These are phyloP conservation scores for Jaltomata sinuosa DNA, from an alignment of 257 asterid genomes.

Conservation along the genomic window DNA sequence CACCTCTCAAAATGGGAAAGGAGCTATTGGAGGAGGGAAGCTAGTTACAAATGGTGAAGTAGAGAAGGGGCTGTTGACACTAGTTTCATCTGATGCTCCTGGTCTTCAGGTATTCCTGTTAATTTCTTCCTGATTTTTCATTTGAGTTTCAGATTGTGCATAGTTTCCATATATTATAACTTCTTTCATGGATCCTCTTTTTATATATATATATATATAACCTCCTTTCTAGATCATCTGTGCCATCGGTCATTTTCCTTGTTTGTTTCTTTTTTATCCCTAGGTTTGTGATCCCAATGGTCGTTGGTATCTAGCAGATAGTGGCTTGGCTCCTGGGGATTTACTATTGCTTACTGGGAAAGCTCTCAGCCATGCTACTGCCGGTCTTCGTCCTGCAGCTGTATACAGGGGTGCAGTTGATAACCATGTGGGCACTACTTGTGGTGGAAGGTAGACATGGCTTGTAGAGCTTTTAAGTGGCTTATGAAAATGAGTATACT, in stretches of 20 bases:
- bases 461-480: background rate
- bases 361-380: constrained; percentile 91
- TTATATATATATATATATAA: background rate
- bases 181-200: background rate
- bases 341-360: constrained; percentile 85
- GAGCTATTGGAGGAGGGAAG: constrained; percentile 51
- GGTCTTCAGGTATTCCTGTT: constrained; percentile 67
- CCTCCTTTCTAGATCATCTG: background rate
- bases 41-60: constrained; percentile 48
- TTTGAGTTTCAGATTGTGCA: background rate
- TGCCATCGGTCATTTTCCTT: constrained; percentile 8
- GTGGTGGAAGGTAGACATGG: constrained; percentile 60
- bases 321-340: constrained; percentile 67
- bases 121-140: background rate
- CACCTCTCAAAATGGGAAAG: constrained; percentile 45
- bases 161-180: background rate
- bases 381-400: constrained; percentile 85
- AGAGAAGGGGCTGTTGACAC: constrained; percentile 77
- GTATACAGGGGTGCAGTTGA: constrained; percentile 48
- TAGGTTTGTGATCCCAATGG: constrained; percentile 96
- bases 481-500: constrained; percentile 5
- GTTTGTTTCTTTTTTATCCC: constrained; percentile 13
- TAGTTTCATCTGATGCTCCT: constrained; percentile 75
- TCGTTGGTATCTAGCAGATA: constrained; percentile 93
- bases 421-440: constrained; percentile 26